Evolutionary conservation across 108 stramenopile species (phyloP), one percentile per base, ranked within the genome.

Genomic region (Nitzschia palea): DNA sequence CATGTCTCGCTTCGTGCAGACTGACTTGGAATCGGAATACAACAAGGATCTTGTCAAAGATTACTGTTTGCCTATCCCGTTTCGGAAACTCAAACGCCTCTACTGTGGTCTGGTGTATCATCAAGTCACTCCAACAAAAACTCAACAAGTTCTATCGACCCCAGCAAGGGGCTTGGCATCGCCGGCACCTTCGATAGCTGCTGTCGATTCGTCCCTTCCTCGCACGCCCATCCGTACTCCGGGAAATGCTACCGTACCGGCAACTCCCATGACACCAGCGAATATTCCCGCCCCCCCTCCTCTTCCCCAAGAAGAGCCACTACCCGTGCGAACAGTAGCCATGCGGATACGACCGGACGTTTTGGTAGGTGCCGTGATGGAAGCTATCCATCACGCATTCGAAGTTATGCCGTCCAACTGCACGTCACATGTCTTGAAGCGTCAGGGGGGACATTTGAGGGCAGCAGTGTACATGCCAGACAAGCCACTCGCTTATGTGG

Each of bases 271-370:
- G 17, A 58, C 35, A 15, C 14, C 43, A 42, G 23, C 45, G 14
- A 48, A 27, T 23, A 52, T 40, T 30, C 54, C 51, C 33, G 50
- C 44, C 17, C 51, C 52, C 10, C 40, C 25, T 25, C 34, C 35
- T 3, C 6, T 36, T n/a, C 65, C 36, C 2, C 62, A 55, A 33
- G 74, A 76, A 47, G 74, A 76, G 36, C 74, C 74, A 20, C 67
- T 76, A 22, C 93, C 93, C 0, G 80, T 91, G 8, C 73, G 93
- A 35, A 90, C 87, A 4, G 70, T 90, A 33, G 62, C 87, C 4
- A 83, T 91, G 57, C 81, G 89, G 2, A 82, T 95, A 35, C 86
- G 94, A 17, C 89, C 88, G 10, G 94, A 95, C 81, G 88, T 95
- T n/a, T 71, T 95, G 51, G 89, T 87, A 43, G 84, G 84, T 15